These are phyloP conservation scores for Alternaria metachromatica DNA, from an alignment of 2,329 filamentous ascomycete genomes.

Conservation along the genomic window DNA sequence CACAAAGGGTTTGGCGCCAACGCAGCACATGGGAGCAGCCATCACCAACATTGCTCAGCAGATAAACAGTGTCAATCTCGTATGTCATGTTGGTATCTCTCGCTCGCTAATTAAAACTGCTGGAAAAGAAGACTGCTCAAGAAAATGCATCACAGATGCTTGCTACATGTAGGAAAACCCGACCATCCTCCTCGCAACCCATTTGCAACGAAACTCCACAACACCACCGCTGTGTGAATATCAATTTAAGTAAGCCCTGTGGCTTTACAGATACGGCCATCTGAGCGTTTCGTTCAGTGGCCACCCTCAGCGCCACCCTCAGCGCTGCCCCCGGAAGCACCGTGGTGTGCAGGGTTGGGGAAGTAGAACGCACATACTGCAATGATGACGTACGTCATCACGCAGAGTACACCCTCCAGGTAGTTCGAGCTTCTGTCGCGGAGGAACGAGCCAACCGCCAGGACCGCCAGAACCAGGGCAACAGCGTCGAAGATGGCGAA, in stretches of 20 bases:
- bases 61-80: background rate
- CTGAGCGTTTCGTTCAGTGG: background rate
- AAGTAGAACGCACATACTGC: constrained; percentile 68
- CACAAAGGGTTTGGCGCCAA: background rate
- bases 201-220: background rate
- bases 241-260: background rate
- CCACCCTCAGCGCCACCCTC: constrained; percentile 1
- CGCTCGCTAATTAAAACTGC: constrained; percentile 21
- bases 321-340: constrained; percentile 2
- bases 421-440: constrained; percentile 91
- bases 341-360: constrained; percentile 55
- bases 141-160: constrained; percentile 13
- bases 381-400: constrained; percentile 71
- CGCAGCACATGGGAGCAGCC: background rate
- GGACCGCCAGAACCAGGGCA: constrained; percentile 80
- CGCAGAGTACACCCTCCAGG: constrained; percentile 81
- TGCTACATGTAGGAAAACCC: background rate
- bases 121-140: constrained; percentile 1
- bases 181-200: background rate
- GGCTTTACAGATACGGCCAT: background rate
- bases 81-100: constrained; percentile 10
- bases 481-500: constrained; percentile 89
- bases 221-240: background rate
- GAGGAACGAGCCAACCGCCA: constrained; percentile 87
- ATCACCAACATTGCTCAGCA: background rate